Percentiles rank a stretch among this genome's conserved stretches.
These are phyloP conservation scores for Plantago elongata DNA, from an alignment of 257 asterid genomes.

Conservation along the genomic window DNA sequence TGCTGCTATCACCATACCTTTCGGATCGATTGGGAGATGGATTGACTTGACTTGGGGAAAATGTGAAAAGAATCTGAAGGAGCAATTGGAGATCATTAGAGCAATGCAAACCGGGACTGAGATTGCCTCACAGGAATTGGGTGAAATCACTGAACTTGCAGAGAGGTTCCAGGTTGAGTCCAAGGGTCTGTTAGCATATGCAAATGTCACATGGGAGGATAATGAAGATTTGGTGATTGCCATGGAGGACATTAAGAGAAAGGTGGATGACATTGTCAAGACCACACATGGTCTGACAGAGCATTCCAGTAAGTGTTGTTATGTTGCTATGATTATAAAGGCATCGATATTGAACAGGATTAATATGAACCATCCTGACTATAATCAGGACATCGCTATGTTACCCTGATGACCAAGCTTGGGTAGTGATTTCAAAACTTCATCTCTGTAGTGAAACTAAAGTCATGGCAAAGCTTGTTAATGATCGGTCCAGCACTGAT, in stretches of 20 bases:
- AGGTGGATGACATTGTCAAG: slow-evolving; percentile 45
- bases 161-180: slow-evolving; percentile 51
- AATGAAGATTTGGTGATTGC: slow-evolving; percentile 55
- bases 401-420: slow-evolving; percentile 32
- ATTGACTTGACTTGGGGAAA: slow-evolving; percentile 59
- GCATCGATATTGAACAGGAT: slow-evolving; percentile 54
- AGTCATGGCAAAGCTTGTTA: no score
- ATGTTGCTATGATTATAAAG: slow-evolving; percentile 55
- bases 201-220: slow-evolving; percentile 50
- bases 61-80: slow-evolving; percentile 49
- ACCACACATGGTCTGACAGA: slow-evolving; percentile 49
- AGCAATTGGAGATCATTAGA: slow-evolving; percentile 50
- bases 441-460: no score
- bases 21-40: slow-evolving; percentile 84
- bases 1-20: slow-evolving; percentile 74
- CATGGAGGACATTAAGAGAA: slow-evolving; percentile 52
- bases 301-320: slow-evolving; percentile 52
- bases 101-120: slow-evolving; percentile 51
- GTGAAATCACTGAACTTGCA: slow-evolving; percentile 44
- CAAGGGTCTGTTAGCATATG: slow-evolving; percentile 43
- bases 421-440: no score
- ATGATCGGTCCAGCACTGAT: no score
- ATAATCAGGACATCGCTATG: slow-evolving; percentile 44
- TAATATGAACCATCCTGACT: slow-evolving; percentile 40
- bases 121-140: slow-evolving; percentile 56